Percentiles rank a stretch among this genome's conserved stretches.
These are phyloP conservation scores for Conticribra weissflogii DNA, from an alignment of 108 stramenopile genomes.

Conservation along the genomic window DNA sequence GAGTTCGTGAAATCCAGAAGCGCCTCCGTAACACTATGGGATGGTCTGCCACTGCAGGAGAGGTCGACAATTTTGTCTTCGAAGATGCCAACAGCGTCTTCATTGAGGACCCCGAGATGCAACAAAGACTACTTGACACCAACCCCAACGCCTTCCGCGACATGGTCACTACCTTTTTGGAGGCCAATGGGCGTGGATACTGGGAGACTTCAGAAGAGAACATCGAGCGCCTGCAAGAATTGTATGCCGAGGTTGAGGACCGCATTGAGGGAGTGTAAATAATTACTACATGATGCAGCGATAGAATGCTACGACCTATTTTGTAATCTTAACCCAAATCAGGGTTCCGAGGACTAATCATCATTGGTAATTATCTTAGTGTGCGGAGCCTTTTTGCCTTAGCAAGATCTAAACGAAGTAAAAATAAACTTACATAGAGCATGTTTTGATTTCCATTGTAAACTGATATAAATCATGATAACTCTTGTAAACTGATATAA, in stretches of 20 bases:
- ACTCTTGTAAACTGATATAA: too few relatives aligned
- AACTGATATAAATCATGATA: too few relatives aligned
- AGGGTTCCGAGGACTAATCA: constrained; percentile 39
- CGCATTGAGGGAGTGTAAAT: constrained; percentile 94
- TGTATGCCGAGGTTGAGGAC: constrained; percentile 98
- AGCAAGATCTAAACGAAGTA: background rate
- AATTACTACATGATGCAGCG: constrained; percentile 1
- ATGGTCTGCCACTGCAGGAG: constrained; percentile 97
- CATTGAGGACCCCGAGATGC: constrained; percentile 96
- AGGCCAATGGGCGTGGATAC: constrained; percentile 96
- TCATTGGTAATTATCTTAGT: constrained; percentile 17
- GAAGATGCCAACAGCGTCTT: constrained; percentile 96
- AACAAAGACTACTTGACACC: constrained; percentile 90
- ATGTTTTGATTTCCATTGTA: too few relatives aligned
- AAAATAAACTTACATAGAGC: background rate
- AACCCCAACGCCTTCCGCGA: constrained; percentile 98
- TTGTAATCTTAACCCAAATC: constrained; percentile 10
- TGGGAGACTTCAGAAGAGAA: constrained; percentile 95
- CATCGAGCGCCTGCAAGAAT: constrained; percentile 93
- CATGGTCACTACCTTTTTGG: constrained; percentile 96
- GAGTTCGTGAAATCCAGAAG: constrained; percentile 97
- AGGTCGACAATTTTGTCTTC: constrained; percentile 98
- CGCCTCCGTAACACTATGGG: constrained; percentile 97
- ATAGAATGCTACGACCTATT: constrained; percentile 27
- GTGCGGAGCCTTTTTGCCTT: constrained; percentile 11